Evolutionary conservation across 352 stramenopile genomes (phyloP), one percentile per base, ranked within the genome.

Genomic region (Phytopythium oedochilum): DNA sequence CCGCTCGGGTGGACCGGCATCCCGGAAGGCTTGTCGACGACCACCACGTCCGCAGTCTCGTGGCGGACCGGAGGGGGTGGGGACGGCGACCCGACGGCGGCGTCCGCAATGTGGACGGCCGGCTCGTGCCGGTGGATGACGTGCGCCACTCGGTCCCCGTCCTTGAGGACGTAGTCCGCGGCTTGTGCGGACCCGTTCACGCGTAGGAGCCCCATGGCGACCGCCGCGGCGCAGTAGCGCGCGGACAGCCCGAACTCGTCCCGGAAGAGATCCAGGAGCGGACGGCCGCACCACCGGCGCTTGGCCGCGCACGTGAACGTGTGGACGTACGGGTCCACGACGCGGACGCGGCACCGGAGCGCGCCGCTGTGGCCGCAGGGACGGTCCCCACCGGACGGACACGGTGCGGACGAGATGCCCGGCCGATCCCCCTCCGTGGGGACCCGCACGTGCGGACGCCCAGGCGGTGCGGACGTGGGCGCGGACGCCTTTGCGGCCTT

Each of bases 51-150:
- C 22, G 64, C 64, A 15, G 71, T 69, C 48, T 89, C 68, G 40
- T 65, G 53, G 23, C 78, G 64, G 51, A 96, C 70, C 8, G 11
- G 11, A 10, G 40, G n/a, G 22, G 10, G 18, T 20, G 66, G 20
- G 12, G 43, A 32, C 28, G 56, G 29, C 28, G 25, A 56, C 20
- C 11, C 54, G 45, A 4, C 66, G 57, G 36, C 61, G 44, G 29
- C 34, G 55, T 43, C 26, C 15, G 66, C 45, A 25, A 70, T 36
- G 59, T 84, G 76, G 4, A 98, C 84, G 31, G 73, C 78, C 20
- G 96, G 94, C 70, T 98, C 96, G 64, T 98, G 94, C 29, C 93
- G 89, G 83, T 98, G 94, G 34, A 96, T 82, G 18, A 78, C 71
- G 65, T 98, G 94, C 20, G 75, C 78, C 7, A 98, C 61, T 38